Evolutionary conservation across 805 yeast genomes (phyloP), one percentile per base, ranked within the genome.

Genomic region (Lipomyces japonicus): DNA sequence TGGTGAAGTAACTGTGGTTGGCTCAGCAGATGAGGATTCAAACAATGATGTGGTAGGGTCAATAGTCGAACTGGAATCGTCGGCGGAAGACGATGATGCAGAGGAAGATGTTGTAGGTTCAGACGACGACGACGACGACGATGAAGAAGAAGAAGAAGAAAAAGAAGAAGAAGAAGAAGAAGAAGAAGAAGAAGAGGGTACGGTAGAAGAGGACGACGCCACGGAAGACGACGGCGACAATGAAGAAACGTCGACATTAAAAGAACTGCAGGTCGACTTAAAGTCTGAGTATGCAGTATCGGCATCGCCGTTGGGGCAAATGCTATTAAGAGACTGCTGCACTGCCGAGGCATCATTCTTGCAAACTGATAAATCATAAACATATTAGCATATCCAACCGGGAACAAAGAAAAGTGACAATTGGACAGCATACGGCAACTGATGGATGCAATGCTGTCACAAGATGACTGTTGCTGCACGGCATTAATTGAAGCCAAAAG

Each of bases 401-500:
- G 12, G 23, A 30, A 30, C 12, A 12, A 30, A 14, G 34, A n/a
- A n/a, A n/a, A n/a, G n/a, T n/a, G n/a, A n/a, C 39, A 36, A 16
- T 12, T 10, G 3, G 37, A 12, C 14, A 12, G 23, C 55, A 23
- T 42, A 51, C 55, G 25, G 74, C 95, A 88, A 38, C 71, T 62
- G 59, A 86, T 72, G 63, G 84, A 80, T 67, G 77, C 78, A 67
- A 87, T 67, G 50, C 81, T 72, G 51, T 71, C 60, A 69, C 93
- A 85, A 41, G 71, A 53, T 14, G 81, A 75, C 4, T 61, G 55
- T 66, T 77, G 77, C 55, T 76, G 73, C 48, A 84, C 90, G 63
- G 79, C 75, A 50, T 87, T 77, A 51, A 86, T 91, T 78, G 96
- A 88, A 36, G 95, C 95, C 67, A 89, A 75, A 59, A 89, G 71